phyloP scores from a whole-genome alignment of 2,329 filamentous ascomycete species.

The Alternaria sp. region DNA sequence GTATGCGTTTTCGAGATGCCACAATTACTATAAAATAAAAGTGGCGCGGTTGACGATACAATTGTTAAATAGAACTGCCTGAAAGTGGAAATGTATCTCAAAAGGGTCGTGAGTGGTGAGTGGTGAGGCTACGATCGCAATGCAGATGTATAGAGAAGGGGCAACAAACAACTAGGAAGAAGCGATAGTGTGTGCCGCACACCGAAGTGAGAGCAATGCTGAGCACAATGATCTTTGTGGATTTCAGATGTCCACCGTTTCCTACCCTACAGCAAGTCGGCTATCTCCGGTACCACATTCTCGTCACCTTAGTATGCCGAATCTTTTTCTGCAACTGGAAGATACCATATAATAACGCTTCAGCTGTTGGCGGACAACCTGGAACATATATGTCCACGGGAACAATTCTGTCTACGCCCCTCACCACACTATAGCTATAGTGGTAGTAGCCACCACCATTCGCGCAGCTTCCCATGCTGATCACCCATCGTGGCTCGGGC shows the following conservation, averaged over 20 bases:
- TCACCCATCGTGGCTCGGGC: conserved; percentile 89
- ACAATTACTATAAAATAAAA: too few species aligned
- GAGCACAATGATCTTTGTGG: accelerated
- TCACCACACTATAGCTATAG: conserved; percentile 81
- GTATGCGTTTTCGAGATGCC: neutral
- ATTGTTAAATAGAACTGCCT: too few species aligned
- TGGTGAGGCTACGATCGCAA: neutral
- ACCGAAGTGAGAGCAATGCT: neutral
- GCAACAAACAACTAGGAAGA: neutral
- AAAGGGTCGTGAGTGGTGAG: neutral
- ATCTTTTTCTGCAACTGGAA: conserved; percentile 84
- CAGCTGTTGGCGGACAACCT: conserved; percentile 70
- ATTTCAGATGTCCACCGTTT: too few species aligned
- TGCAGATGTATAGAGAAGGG: neutral
- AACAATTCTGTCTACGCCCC: conserved; percentile 79
- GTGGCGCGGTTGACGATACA: too few species aligned
- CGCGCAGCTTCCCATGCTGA: conserved; percentile 84
- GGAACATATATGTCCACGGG: conserved; percentile 85
- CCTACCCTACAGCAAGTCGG: neutral
- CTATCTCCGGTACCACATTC: conserved; percentile 67
- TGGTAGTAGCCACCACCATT: conserved; percentile 89
- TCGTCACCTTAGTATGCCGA: conserved; percentile 64
- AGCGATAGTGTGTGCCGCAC: neutral
- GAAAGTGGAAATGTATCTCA: neutral
- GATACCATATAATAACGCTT: conserved; percentile 68